These are phyloP conservation scores for Eremochloa ophiuroides DNA, from an alignment of 176 grass and related monocot species.

Conservation along the genomic window DNA sequence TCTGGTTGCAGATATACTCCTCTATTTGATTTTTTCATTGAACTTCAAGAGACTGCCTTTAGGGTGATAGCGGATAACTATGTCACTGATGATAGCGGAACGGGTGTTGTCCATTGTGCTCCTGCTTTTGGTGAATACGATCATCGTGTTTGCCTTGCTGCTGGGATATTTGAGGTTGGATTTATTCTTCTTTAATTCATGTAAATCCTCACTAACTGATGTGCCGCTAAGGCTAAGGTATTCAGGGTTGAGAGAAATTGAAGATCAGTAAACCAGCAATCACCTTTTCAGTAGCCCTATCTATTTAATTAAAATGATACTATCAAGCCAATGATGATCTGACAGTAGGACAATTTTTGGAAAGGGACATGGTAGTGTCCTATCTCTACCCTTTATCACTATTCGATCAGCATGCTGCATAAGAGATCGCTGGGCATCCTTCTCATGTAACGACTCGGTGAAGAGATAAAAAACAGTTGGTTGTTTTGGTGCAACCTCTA, in stretches of 20 bases:
- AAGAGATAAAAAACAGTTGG: too few relatives aligned
- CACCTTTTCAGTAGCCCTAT: neutral
- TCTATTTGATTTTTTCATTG: constrained; percentile 90
- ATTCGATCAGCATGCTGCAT: neutral
- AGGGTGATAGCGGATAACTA: constrained; percentile 93
- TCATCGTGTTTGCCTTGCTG: constrained; percentile 83
- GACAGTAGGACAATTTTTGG: neutral
- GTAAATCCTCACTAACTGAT: constrained; percentile 8
- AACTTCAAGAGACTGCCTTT: constrained; percentile 67
- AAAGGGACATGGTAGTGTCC: neutral
- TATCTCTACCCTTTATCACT: neutral
- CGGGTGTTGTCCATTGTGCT: constrained; percentile 94
- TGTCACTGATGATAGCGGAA: constrained; percentile 99
- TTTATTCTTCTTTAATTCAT: constrained; percentile 30
- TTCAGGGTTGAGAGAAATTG: neutral
- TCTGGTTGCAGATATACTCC: constrained; percentile 67
- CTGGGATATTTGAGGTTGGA: constrained; percentile 71
- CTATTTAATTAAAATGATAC: neutral
- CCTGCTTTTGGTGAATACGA: constrained; percentile 98
- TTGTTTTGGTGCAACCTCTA: too few relatives aligned
- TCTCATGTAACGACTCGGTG: too few relatives aligned
- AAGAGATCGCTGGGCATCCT: too few relatives aligned
- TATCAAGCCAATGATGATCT: neutral
- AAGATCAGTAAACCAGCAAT: neutral
- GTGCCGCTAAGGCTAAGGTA: neutral